Evolutionary conservation across 495 filamentous ascomycete species (phyloP), one percentile per base, ranked within the genome.

Genomic region (Lichenothelia convexa): DNA sequence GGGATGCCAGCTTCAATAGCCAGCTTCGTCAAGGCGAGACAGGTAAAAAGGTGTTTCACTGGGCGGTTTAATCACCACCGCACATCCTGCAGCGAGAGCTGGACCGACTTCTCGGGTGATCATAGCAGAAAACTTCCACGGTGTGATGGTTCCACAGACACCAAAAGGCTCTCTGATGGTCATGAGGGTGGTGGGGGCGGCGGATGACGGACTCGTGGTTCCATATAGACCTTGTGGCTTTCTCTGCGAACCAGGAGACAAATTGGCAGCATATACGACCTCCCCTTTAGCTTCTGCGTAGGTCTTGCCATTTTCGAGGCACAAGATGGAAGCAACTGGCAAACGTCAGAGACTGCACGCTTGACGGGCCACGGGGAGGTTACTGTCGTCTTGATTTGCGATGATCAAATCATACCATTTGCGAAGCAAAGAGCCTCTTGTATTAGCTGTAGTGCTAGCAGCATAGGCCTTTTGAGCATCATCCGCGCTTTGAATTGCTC

Each of bases 91-190:
- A 22, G 77, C 85, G 37, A 93, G 61, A 18, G 85, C 85, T 2
- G 85, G 80, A 1, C 72, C 85, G 39, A 86, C 72, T 58, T 93
- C 93, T 18, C 85, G 62, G 2, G 85, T 87, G 45, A 91, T 78
- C 85, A 93, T 93, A 5, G 85, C 85, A 5, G 79, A 77, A 2
- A 91, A 93, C 59, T 93, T 93, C 85, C 85, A 93, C 32, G 58
- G 58, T 21, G 93, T 93, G 49, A 93, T 93, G 62, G 91, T 81
- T 51, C 75, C 87, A 54, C 82, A 89, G 44, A 93, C 86, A 62
- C 86, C 86, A 44, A 94, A 63, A 4, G 47, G 47, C 30, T 50
- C 31, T 30, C 45, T 48, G 34, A 48, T 32, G 12, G 45, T 48
- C 18, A 48, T 21, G 20, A 27, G 13, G 24, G 24, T 27, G 13